A percentile compares a stretch with the other conserved stretches of the same genome.
Conservation (phyloP, 2,329 filamentous ascomycete species). For the Aspergillus sp. region DNA sequence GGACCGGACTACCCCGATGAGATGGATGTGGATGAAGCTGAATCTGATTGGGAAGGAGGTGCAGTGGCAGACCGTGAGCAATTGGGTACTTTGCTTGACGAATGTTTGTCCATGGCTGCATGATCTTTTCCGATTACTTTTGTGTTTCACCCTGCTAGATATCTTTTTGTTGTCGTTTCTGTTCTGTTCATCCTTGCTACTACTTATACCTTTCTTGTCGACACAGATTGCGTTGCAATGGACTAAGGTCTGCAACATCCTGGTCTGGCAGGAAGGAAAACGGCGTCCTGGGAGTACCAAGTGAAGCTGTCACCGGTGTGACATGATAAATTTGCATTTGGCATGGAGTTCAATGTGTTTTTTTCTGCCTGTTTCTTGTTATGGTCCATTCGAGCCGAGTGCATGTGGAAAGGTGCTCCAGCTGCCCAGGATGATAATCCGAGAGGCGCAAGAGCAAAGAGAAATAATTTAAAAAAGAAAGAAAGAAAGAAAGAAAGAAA, state of each 20-base stretch:
- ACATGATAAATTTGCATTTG: conserved; percentile 22
- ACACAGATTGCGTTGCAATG: conserved; percentile 1
- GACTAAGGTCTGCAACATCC: conserved; percentile 9
- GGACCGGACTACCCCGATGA: conserved; percentile 23
- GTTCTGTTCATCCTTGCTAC: conserved; percentile 1
- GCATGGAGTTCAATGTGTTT: conserved; percentile 16
- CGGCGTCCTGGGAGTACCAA: conserved; percentile 26
- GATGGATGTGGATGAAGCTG: conserved; percentile 37
- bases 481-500: conserved; percentile 8
- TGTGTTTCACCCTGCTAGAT: conserved; percentile 7
- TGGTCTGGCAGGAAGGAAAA: conserved; percentile 15
- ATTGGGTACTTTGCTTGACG: conserved; percentile 34
- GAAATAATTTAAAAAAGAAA: conserved; percentile 3
- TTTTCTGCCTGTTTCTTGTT: conserved; percentile 11
- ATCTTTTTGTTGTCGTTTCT: neutral
- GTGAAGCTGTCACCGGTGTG: conserved; percentile 12
- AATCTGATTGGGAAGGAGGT: conserved; percentile 36
- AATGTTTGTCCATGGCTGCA: conserved; percentile 38
- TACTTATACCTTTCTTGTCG: conserved; percentile 5
- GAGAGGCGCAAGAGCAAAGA: no score
- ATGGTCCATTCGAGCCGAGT: no score
- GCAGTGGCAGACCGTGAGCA: conserved; percentile 31
- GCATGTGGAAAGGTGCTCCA: conserved; percentile 1
- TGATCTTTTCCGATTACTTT: conserved; percentile 16
- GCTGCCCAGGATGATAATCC: no score